phyloP scores from a whole-genome alignment of 1,284 basidiomycete genomes.

The Termitomyces sp. region DNA sequence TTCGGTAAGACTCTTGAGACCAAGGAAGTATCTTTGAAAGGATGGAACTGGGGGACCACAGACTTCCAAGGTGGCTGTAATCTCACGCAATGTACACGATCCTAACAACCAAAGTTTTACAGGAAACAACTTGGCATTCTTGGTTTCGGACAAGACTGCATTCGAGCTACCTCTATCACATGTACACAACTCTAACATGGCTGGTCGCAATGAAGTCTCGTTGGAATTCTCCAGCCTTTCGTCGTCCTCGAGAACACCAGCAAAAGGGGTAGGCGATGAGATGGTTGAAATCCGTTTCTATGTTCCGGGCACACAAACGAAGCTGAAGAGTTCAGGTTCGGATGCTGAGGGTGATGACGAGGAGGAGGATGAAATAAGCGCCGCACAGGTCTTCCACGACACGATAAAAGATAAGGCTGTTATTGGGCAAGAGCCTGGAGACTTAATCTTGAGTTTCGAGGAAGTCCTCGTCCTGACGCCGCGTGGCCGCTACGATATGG shows the following conservation, averaged over 20 bases:
- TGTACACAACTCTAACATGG: constrained; percentile 97
- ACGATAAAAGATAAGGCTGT: constrained; percentile 96
- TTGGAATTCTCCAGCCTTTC: constrained; percentile 80
- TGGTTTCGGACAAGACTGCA: constrained; percentile 84
- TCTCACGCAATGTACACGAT: neutral
- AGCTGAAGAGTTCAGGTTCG: constrained; percentile 66
- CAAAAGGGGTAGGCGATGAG: constrained; percentile 70
- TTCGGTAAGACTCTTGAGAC: constrained; percentile 84
- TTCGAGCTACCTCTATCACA: constrained; percentile 88
- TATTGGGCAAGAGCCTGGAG: constrained; percentile 88
- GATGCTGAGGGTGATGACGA: constrained; percentile 72
- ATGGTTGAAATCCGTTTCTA: constrained; percentile 97
- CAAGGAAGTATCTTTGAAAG: constrained; percentile 86
- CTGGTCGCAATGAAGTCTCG: constrained; percentile 94
- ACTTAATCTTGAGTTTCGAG: constrained; percentile 92
- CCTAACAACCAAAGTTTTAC: constrained; percentile 3
- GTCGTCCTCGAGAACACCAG: constrained; percentile 31
- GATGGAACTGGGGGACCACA: constrained; percentile 98
- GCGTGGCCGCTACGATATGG: constrained; percentile 94
- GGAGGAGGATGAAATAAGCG: constrained; percentile 74
- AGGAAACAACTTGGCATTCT: constrained; percentile 90
- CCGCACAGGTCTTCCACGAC: constrained; percentile 96
- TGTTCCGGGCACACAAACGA: constrained; percentile 80
- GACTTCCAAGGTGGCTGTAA: constrained; percentile 80
- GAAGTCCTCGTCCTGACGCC: constrained; percentile 97